phyloP scores from a whole-genome alignment of 2,329 filamentous ascomycete genomes.

The Raffaelea arxii region DNA sequence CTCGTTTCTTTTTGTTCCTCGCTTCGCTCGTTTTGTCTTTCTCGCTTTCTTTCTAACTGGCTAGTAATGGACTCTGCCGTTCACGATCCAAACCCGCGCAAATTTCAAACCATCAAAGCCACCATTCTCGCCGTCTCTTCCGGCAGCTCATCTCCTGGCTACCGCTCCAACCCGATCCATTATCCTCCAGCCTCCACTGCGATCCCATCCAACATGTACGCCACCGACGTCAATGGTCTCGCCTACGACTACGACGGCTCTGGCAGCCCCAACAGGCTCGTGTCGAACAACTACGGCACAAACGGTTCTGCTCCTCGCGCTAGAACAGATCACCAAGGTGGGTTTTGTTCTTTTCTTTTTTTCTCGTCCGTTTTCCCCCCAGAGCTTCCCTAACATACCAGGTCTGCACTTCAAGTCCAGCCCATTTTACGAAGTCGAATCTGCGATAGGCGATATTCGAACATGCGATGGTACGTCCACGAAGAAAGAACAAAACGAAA shows the following conservation, averaged over 20 bases:
- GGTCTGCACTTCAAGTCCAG: conserved; percentile 52
- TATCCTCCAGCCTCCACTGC: conserved; percentile 7
- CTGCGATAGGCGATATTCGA: conserved; percentile 53
- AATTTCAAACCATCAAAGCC: conserved; percentile 5
- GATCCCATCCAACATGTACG: no score
- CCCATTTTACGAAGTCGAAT: conserved; percentile 71
- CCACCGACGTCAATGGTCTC: conserved; percentile 2
- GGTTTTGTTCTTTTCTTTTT: neutral
- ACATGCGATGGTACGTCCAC: conserved; percentile 60
- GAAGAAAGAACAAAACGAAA: neutral
- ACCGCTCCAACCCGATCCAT: conserved; percentile 2
- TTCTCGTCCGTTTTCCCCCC: no score
- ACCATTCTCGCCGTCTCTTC: conserved; percentile 4
- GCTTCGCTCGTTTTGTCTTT: no score
- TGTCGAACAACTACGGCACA: no score
- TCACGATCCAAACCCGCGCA: conserved; percentile 7
- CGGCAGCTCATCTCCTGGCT: neutral
- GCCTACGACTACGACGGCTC: conserved; percentile 4
- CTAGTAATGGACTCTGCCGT: conserved; percentile 11
- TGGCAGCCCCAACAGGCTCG: conserved; percentile 1
- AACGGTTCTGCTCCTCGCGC: no score
- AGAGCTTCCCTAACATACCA: conserved; percentile 2
- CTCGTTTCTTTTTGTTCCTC: no score
- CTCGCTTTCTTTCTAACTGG: no score
- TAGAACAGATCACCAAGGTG: no score